Percentiles rank a stretch among this genome's conserved stretches.
phyloP scores from a whole-genome alignment of 306 rosid species.

The Vigna radiata region DNA sequence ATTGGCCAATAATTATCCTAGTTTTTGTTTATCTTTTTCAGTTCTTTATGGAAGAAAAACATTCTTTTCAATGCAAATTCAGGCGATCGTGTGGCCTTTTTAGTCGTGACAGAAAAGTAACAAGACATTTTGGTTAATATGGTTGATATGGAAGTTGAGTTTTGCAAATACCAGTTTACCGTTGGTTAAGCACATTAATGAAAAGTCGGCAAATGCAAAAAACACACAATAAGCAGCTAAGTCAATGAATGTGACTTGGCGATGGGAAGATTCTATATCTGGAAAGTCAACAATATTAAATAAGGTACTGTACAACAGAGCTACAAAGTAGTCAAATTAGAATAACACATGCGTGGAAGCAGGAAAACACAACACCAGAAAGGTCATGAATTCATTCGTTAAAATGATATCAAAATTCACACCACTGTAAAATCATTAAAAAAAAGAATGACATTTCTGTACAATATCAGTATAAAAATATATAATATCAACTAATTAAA shows the following conservation, averaged over 20 bases:
- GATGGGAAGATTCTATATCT: neutral
- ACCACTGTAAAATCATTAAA: neutral
- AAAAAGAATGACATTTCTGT: neutral
- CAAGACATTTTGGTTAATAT: neutral
- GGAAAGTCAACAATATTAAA: neutral
- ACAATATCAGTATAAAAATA: neutral
- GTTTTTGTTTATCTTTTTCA: neutral
- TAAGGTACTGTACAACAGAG: neutral
- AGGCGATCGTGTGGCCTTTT: neutral
- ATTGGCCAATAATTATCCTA: neutral
- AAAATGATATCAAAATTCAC: neutral
- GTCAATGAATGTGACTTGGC: slow-evolving; percentile 22
- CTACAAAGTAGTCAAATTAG: neutral
- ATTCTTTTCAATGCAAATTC: neutral
- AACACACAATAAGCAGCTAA: neutral
- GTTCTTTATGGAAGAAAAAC: neutral
- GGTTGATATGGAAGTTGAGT: neutral
- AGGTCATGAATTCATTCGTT: neutral
- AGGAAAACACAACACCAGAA: neutral
- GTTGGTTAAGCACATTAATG: neutral
- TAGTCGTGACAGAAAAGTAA: neutral
- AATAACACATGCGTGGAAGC: neutral
- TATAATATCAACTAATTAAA: neutral
- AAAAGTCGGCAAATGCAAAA: neutral
- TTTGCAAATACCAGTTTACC: neutral